phyloP scores from a whole-genome alignment of 345 rosid genomes.

The Murraya koenigii region DNA sequence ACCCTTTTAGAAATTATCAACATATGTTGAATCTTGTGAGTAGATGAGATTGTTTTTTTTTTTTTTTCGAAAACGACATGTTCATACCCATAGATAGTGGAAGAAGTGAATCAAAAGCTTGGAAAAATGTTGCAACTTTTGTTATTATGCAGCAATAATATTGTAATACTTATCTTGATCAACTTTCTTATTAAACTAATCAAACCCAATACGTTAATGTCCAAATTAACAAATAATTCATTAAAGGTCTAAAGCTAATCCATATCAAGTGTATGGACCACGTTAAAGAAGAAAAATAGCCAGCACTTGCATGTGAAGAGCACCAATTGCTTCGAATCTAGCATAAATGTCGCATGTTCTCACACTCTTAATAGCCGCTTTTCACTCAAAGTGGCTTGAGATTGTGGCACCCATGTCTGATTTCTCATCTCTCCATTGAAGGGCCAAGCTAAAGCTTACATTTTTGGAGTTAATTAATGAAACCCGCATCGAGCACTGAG shows the following conservation, averaged over 20 bases:
- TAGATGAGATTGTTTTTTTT: conserved; percentile 12
- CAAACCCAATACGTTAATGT: conserved; percentile 18
- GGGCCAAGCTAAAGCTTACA: conserved; percentile 30
- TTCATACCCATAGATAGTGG: conserved; percentile 20
- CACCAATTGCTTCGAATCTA: conserved; percentile 47
- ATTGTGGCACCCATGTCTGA: conserved; percentile 29
- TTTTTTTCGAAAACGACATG: conserved; percentile 29
- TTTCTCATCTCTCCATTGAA: conserved; percentile 14
- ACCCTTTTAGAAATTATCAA: neutral
- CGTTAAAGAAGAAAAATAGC: conserved; percentile 20
- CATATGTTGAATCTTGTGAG: conserved; percentile 14
- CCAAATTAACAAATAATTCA: conserved; percentile 20
- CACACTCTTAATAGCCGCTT: conserved; percentile 30
- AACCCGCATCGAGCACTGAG: conserved; percentile 28
- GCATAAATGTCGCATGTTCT: conserved; percentile 43
- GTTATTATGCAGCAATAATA: conserved; percentile 20
- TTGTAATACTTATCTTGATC: conserved; percentile 21
- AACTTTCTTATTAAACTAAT: conserved; percentile 24
- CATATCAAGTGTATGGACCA: conserved; percentile 36
- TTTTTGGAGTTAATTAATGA: conserved; percentile 28
- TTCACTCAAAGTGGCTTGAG: conserved; percentile 35
- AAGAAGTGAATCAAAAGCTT: conserved; percentile 18
- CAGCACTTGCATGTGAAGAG: conserved; percentile 44
- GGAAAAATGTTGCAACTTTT: conserved; percentile 21
- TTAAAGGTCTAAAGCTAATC: conserved; percentile 27